A percentile compares a stretch with the other conserved stretches of the same genome.
Conservation (phyloP, 1,284 basidiomycete species). For the Cutaneotrichosporon dermatis region DNA sequence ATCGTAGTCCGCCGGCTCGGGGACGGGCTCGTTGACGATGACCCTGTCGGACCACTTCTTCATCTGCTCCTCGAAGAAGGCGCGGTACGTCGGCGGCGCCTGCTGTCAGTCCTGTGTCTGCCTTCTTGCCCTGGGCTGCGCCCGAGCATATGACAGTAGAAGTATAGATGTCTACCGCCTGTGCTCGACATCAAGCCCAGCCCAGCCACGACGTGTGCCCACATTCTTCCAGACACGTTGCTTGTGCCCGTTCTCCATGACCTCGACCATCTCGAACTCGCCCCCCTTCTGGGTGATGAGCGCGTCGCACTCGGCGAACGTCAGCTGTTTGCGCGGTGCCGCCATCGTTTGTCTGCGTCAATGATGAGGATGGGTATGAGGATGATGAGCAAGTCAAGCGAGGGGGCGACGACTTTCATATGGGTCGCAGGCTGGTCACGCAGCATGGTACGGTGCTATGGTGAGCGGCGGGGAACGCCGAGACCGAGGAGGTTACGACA, state of each 20-base stretch:
- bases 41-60: slow-evolving; percentile 23
- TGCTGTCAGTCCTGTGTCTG: slow-evolving; percentile 7
- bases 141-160: too few relatives aligned
- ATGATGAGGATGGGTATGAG: too few relatives aligned
- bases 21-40: slow-evolving; percentile 24
- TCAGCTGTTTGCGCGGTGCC: background rate
- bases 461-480: too few relatives aligned
- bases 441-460: too few relatives aligned
- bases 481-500: too few relatives aligned
- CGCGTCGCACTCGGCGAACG: slow-evolving; percentile 11
- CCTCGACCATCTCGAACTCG: slow-evolving; percentile 39
- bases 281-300: slow-evolving; percentile 25
- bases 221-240: slow-evolving; percentile 41
- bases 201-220: slow-evolving; percentile 4
- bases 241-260: slow-evolving; percentile 20
- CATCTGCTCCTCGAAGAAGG: slow-evolving; percentile 26
- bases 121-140: too few relatives aligned
- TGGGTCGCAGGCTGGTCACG: too few relatives aligned
- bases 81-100: slow-evolving; percentile 36
- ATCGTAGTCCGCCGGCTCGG: slow-evolving; percentile 8
- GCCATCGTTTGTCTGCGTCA: background rate
- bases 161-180: too few relatives aligned
- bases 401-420: too few relatives aligned
- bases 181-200: too few relatives aligned
- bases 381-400: too few relatives aligned